These are phyloP conservation scores for Ophiostoma triangulosporum DNA, from an alignment of 2,329 filamentous ascomycete species.

Conservation along the genomic window DNA sequence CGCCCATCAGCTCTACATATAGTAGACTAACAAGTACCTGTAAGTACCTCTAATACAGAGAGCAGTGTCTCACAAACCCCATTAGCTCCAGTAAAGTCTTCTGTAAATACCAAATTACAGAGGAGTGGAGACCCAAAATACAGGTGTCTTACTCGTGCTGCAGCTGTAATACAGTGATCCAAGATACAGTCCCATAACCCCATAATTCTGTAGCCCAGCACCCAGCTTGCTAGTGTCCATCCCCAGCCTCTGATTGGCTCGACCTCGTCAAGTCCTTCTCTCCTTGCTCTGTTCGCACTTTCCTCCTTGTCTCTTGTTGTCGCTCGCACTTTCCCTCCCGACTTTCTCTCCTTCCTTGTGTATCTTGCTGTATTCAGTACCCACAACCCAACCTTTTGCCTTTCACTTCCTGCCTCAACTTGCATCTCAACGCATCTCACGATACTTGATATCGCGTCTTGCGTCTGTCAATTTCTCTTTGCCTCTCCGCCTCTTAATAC, in stretches of 20 bases:
- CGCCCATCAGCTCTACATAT: too few relatives aligned
- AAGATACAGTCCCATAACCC: too few relatives aligned
- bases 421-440: background rate
- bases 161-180: too few relatives aligned
- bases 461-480: background rate
- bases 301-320: slow-evolving; percentile 1
- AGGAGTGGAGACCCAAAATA: too few relatives aligned
- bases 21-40: too few relatives aligned
- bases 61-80: too few relatives aligned
- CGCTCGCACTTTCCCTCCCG: background rate
- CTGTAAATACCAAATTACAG: too few relatives aligned
- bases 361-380: background rate
- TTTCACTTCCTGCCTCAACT: background rate
- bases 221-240: background rate
- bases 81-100: too few relatives aligned
- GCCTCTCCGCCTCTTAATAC: background rate
- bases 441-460: background rate
- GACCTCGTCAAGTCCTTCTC: background rate
- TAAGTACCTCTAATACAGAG: too few relatives aligned
- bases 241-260: background rate
- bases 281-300: background rate
- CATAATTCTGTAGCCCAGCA: background rate
- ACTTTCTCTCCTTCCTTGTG: background rate
- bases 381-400: background rate
- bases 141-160: too few relatives aligned